Evolutionary conservation across 805 yeast species (phyloP), one percentile per base, ranked within the genome.

Genomic region (Ogataea trehaloabstinens): DNA sequence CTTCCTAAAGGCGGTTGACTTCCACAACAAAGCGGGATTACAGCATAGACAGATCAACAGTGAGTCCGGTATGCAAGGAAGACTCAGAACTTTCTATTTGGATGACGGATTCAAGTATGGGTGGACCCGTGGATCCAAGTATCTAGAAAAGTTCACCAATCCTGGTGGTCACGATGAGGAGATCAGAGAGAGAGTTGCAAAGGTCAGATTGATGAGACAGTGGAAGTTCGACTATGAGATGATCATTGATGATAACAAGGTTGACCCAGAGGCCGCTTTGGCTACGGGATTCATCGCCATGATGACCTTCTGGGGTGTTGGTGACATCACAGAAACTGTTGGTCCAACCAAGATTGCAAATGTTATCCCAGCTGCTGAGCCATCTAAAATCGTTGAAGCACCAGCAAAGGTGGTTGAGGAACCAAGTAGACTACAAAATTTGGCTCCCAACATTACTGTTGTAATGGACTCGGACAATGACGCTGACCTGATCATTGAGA

Each of bases 291-390:
- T 79, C 48, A 58, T 76, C 38, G 68, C 82, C 15, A 78, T 80
- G 80, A 64, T 76, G 62, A 75, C 83, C n/a, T 80, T 78, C 58
- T 80, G 86, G 86, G 78, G 79, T 17, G 55, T 66, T 35, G 80
- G 80, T 36, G 75, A 68, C 53, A 62, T 61, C 44, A 74, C 80
- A 12, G 71, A 68, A 37, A 74, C 81, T 19, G 64, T 70, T 32
- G 81, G 81, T 13, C 81, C 81, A 19, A 73, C 79, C 6, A 40
- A 41, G 28, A 44, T 47, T 30, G 33, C 43, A 13, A 38, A 22
- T 18, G 34, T 37, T 15, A 41, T 19, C 19, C 46, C 20, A 24
- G 44, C 37, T 24, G 28, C 10, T 10, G 22, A 11, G 19, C 22
- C 33, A 7, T 20, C 13, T 10, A 18, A 17, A 13, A 22, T 45